Conservation (phyloP, 1,139 yeast species). For the Saccharomyces hybrid region DNA sequence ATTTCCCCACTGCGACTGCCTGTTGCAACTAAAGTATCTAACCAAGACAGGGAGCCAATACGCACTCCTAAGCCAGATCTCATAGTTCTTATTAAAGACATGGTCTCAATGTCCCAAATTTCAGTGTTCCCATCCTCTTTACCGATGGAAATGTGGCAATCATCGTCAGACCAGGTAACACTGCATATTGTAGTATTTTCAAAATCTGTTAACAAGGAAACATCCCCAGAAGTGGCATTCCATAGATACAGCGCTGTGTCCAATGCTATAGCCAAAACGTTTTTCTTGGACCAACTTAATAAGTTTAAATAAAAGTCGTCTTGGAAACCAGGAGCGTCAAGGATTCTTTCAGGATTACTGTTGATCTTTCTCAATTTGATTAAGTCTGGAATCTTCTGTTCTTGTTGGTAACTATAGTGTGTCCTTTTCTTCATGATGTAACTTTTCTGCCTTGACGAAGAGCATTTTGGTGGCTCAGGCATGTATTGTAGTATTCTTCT, state of each 20-base stretch:
- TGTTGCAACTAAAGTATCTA: conserved; percentile 66
- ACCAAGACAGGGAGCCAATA: conserved; percentile 83
- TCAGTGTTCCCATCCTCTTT: conserved; percentile 78
- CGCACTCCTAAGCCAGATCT: conserved; percentile 61
- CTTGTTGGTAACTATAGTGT: conserved; percentile 23
- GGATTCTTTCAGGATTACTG: conserved; percentile 82
- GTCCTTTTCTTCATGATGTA: conserved; percentile 27
- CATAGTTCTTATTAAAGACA: conserved; percentile 69
- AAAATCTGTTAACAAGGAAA: conserved; percentile 53
- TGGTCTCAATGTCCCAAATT: conserved; percentile 88
- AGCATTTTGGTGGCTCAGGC: conserved; percentile 67
- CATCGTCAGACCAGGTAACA: conserved; percentile 87
- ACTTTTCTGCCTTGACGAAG: conserved; percentile 22
- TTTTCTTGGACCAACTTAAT: conserved; percentile 79
- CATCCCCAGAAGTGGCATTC: conserved; percentile 84
- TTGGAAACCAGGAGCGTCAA: conserved; percentile 92
- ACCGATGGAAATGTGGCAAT: conserved; percentile 79
- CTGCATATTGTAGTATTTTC: conserved; percentile 49
- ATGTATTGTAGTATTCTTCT: conserved; percentile 81
- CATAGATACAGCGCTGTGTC: conserved; percentile 81
- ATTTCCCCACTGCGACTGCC: conserved; percentile 82
- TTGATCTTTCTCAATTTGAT: conserved; percentile 60
- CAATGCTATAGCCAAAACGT: conserved; percentile 81
- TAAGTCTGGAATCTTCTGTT: conserved; percentile 14
- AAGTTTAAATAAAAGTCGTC: conserved; percentile 90